Percentiles rank a stretch among this genome's conserved stretches.
Evolutionary conservation across 1,284 basidiomycete species (phyloP).

Genomic region (Xanthoconium separans): DNA sequence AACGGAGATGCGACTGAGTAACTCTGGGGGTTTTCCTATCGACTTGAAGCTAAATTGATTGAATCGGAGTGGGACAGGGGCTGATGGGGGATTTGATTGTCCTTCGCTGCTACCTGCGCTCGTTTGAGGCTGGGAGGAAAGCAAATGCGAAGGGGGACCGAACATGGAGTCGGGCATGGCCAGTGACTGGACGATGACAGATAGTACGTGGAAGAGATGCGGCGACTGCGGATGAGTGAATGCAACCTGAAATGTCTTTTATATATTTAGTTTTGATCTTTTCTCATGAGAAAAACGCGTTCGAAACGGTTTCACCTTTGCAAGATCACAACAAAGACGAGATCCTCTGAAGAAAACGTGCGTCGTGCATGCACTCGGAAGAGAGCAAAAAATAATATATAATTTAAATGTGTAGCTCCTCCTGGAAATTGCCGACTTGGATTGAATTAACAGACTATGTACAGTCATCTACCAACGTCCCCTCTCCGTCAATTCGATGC

Average conservation of each 20-base stretch:
- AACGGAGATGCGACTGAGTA: constrained; percentile 46
- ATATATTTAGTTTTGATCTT: constrained; percentile 18
- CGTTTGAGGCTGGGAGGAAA: constrained; percentile 13
- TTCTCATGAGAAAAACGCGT: not conserved
- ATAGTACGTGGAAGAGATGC: constrained; percentile 16
- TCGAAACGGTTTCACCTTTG: not conserved
- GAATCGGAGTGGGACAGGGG: constrained; percentile 30
- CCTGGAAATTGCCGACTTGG: constrained; percentile 15
- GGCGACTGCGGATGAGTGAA: constrained; percentile 3
- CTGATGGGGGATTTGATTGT: not conserved
- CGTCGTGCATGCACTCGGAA: no score
- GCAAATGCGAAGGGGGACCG: constrained; percentile 25
- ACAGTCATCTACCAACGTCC: not conserved
- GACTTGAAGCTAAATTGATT: constrained; percentile 41
- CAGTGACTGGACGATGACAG: not conserved
- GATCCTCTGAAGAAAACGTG: constrained; percentile 1
- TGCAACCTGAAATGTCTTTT: constrained; percentile 7
- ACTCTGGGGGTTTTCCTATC: constrained; percentile 46
- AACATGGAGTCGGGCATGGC: constrained; percentile 30
- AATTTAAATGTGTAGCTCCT: no score
- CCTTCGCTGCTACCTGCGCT: not conserved
- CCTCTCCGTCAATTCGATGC: not conserved
- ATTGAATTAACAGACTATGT: no score
- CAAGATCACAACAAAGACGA: not conserved
- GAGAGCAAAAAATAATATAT: no score